Conservation (phyloP, 2,329 filamentous ascomycete genomes). For the Mollisia scopiformis region DNA sequence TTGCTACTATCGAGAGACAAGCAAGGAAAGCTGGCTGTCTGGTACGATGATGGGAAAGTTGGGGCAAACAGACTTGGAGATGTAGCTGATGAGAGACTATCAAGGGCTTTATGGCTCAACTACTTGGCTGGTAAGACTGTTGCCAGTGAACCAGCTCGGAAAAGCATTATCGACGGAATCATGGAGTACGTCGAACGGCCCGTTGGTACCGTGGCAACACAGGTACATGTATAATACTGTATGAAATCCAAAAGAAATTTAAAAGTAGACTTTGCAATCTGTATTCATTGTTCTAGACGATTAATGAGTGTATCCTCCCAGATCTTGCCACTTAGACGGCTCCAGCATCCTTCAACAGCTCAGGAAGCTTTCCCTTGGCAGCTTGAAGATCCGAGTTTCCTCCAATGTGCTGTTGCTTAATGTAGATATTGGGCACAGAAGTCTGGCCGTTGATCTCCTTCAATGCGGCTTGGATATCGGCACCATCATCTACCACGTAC, state of each 20-base stretch:
- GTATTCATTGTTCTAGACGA: background rate
- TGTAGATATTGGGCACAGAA: constrained; percentile 96
- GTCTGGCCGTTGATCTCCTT: constrained; percentile 78
- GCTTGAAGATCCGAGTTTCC: constrained; percentile 89
- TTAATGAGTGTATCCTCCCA: background rate
- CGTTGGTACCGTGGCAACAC: constrained; percentile 82
- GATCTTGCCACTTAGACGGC: constrained; percentile 53
- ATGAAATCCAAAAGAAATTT: background rate
- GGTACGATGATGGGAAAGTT: constrained; percentile 62
- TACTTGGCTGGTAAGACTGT: constrained; percentile 88
- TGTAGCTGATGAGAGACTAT: constrained; percentile 78
- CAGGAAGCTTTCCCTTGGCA: constrained; percentile 65
- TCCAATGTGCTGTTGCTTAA: constrained; percentile 87
- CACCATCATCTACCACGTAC: constrained; percentile 69
- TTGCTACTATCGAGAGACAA: constrained; percentile 72
- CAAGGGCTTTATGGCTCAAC: constrained; percentile 82
- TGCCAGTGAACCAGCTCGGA: constrained; percentile 79
- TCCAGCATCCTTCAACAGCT: constrained; percentile 64
- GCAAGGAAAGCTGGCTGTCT: constrained; percentile 66
- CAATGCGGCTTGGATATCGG: constrained; percentile 82
- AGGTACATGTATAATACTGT: constrained; percentile 52
- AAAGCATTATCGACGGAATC: constrained; percentile 83
- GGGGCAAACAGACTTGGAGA: constrained; percentile 63
- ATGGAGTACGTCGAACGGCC: constrained; percentile 88
- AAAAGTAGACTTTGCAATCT: background rate